These are phyloP conservation scores for Populus alba DNA, from an alignment of 345 rosid genomes.

Conservation along the genomic window DNA sequence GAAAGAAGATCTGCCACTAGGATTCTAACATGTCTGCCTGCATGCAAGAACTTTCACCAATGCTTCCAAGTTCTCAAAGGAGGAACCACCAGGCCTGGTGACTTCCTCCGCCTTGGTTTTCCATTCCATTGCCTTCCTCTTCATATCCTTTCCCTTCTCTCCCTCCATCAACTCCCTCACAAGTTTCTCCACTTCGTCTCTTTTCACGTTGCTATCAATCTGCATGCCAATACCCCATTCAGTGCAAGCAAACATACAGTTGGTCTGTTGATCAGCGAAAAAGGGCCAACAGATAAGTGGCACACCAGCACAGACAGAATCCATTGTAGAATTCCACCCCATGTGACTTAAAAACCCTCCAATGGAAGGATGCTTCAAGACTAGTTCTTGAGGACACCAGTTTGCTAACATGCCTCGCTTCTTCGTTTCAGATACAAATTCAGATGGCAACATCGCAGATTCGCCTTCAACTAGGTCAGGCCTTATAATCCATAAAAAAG, in stretches of 20 bases:
- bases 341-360: slow-evolving; percentile 6
- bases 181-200: slow-evolving; percentile 8
- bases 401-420: neutral
- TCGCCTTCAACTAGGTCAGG: slow-evolving; percentile 5
- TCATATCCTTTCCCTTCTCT: slow-evolving; percentile 3
- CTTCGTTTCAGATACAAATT: neutral
- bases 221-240: slow-evolving; percentile 7
- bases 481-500: slow-evolving; percentile 7
- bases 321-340: slow-evolving; percentile 12
- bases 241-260: slow-evolving; percentile 6
- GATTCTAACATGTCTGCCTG: too few species aligned
- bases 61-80: neutral
- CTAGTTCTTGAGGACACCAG: slow-evolving; percentile 7
- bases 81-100: neutral
- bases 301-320: neutral
- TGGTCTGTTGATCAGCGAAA: neutral
- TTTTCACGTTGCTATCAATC: neutral
- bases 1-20: too few species aligned
- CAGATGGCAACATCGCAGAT: neutral
- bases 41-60: neutral
- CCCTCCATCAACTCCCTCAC: slow-evolving; percentile 1
- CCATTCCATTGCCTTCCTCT: neutral
- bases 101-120: neutral
- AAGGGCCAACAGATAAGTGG: slow-evolving; percentile 3
- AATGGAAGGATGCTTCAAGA: slow-evolving; percentile 1